Conservation (phyloP, 1,284 basidiomycete genomes). For the Rhodotorula sp. region DNA sequence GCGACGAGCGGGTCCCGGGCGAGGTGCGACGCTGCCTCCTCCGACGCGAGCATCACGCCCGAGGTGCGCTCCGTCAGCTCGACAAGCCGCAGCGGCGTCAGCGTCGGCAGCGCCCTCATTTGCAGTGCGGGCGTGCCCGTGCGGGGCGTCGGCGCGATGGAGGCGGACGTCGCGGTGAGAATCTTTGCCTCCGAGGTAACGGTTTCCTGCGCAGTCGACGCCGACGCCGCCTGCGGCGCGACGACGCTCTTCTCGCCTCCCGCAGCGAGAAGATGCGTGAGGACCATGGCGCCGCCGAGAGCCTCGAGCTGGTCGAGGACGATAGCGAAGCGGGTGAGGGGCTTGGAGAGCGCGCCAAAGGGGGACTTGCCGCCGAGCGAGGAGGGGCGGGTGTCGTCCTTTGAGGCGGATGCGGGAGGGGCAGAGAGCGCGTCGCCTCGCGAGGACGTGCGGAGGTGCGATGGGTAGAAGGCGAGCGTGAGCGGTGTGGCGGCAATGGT, state of each 20-base stretch:
- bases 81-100: constrained; percentile 68
- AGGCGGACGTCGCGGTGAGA: background rate
- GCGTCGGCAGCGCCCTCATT: background rate
- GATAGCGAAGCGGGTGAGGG: constrained; percentile 66
- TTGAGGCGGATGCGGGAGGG: constrained; percentile 8
- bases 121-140: background rate
- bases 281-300: constrained; percentile 61
- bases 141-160: background rate
- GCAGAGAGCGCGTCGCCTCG: background rate
- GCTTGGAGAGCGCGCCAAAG: background rate
- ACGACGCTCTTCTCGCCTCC: background rate
- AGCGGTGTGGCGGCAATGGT: constrained; percentile 54
- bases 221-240: background rate
- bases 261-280: constrained; percentile 53
- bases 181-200: background rate
- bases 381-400: constrained; percentile 50
- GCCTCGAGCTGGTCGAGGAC: constrained; percentile 89
- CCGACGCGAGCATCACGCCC: constrained; percentile 77
- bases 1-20: constrained; percentile 76
- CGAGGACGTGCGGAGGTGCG: constrained; percentile 44
- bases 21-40: constrained; percentile 65
- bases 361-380: background rate
- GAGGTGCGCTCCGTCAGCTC: constrained; percentile 85
- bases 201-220: background rate
- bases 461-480: constrained; percentile 51